Evolutionary conservation across 768 basidiomycete genomes (phyloP).

Genomic region (Lentinula raphanica): DNA sequence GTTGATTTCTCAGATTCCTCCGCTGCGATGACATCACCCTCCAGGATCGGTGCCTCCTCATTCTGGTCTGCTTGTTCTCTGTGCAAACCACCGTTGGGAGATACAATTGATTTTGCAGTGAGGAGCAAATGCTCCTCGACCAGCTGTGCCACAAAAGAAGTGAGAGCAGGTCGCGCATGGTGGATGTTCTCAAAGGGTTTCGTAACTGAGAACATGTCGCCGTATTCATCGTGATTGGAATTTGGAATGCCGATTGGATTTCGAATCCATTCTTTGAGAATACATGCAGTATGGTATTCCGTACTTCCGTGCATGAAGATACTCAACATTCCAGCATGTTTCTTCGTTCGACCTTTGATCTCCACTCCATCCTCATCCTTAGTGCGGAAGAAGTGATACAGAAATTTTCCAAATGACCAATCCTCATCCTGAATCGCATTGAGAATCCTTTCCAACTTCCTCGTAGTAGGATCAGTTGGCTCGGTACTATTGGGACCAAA

Average conservation of each 20-base stretch:
- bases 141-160: slow-evolving; percentile 11
- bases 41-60: background rate
- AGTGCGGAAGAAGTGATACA: slow-evolving; percentile 7
- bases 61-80: background rate
- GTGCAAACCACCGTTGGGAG: background rate
- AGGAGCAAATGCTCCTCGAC: background rate
- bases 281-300: background rate
- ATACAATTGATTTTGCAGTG: background rate
- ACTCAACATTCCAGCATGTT: background rate
- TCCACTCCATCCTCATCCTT: background rate
- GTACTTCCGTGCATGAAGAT: slow-evolving; percentile 1
- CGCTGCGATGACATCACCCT: background rate
- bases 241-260: background rate
- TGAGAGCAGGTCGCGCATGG: slow-evolving; percentile 8
- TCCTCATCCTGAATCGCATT: background rate
- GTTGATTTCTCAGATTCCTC: background rate
- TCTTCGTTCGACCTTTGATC: background rate
- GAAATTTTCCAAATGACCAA: slow-evolving; percentile 12
- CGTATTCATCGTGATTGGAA: background rate
- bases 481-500: too few relatives aligned
- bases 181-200: slow-evolving; percentile 1
- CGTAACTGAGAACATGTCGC: slow-evolving; percentile 1
- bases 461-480: too few relatives aligned
- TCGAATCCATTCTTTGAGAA: slow-evolving; percentile 7
- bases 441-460: background rate